A percentile compares a stretch with the other conserved stretches of the same genome.
Conservation (phyloP, 495 filamentous ascomycete genomes). For the Margaritispora aquatica region DNA sequence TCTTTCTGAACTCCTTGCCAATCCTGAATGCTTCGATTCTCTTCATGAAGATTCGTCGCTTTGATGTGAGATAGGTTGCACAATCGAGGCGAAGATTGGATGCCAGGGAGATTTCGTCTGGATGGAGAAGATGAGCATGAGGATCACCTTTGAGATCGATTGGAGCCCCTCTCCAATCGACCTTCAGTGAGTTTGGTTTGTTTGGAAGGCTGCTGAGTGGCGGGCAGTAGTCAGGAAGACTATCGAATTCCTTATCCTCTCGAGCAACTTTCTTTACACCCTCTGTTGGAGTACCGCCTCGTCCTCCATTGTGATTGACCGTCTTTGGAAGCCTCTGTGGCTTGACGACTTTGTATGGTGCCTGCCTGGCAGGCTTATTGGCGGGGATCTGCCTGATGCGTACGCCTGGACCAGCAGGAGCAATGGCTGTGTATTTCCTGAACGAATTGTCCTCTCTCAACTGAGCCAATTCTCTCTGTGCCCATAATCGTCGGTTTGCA, state of each 20-base stretch:
- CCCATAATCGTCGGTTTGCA: slow-evolving; percentile 53
- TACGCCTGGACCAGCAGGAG: slow-evolving; percentile 29
- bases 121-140: slow-evolving; percentile 68
- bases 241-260: slow-evolving; percentile 82
- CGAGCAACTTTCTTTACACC: slow-evolving; percentile 34
- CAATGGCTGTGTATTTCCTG: slow-evolving; percentile 41
- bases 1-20: slow-evolving; percentile 90
- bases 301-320: slow-evolving; percentile 27
- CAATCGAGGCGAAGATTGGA: slow-evolving; percentile 77
- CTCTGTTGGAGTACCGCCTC: slow-evolving; percentile 39
- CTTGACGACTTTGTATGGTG: slow-evolving; percentile 9
- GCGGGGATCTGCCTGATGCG: slow-evolving; percentile 8
- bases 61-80: slow-evolving; percentile 90
- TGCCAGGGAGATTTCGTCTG: slow-evolving; percentile 73
- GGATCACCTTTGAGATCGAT: slow-evolving; percentile 77
- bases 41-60: slow-evolving; percentile 84
- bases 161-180: slow-evolving; percentile 80
- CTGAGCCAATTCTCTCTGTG: slow-evolving; percentile 55
- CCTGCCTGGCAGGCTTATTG: slow-evolving; percentile 30
- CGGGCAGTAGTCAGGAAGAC: slow-evolving; percentile 73
- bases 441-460: slow-evolving; percentile 45
- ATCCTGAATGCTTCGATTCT: slow-evolving; percentile 62
- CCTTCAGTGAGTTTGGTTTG: slow-evolving; percentile 63
- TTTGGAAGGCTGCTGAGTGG: slow-evolving; percentile 56
- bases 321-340: slow-evolving; percentile 14